These are phyloP conservation scores for Chalciporus chontae DNA, from an alignment of 768 basidiomycete genomes.

Conservation along the genomic window DNA sequence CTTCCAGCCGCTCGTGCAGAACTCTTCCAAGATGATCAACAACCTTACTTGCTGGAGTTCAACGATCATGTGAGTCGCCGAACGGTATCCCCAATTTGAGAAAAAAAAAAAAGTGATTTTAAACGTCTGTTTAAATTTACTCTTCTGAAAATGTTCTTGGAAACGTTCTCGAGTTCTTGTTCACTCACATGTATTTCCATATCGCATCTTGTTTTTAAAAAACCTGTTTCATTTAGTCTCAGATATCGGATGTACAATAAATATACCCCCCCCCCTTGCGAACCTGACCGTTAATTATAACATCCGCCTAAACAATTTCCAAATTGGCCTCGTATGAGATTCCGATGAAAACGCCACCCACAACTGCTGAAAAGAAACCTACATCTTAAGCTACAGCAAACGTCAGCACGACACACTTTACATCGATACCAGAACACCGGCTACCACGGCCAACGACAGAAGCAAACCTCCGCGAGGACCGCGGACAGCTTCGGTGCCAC, in stretches of 20 bases:
- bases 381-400: not conserved
- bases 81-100: not conserved
- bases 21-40: slow-evolving; percentile 12
- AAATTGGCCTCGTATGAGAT: slow-evolving; percentile 1
- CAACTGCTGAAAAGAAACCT: not conserved
- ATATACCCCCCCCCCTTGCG: too few species aligned
- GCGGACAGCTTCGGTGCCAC: not conserved
- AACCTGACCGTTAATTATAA: too few species aligned
- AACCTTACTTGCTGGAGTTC: slow-evolving; percentile 9
- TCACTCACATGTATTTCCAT: too few species aligned
- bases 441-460: slow-evolving; percentile 9
- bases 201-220: too few species aligned
- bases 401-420: slow-evolving; percentile 13
- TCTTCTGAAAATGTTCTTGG: too few species aligned
- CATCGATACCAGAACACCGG: slow-evolving; percentile 10
- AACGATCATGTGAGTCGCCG: slow-evolving; percentile 11
- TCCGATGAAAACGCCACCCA: slow-evolving; percentile 16
- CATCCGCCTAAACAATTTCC: slow-evolving; percentile 4
- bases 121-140: too few species aligned
- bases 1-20: not conserved
- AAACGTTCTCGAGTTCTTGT: too few species aligned
- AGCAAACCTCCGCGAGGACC: slow-evolving; percentile 1
- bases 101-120: too few species aligned
- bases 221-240: too few species aligned
- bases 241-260: too few species aligned